These are phyloP conservation scores for Serendipita sp. DNA, from an alignment of 768 basidiomycete species.

Conservation along the genomic window DNA sequence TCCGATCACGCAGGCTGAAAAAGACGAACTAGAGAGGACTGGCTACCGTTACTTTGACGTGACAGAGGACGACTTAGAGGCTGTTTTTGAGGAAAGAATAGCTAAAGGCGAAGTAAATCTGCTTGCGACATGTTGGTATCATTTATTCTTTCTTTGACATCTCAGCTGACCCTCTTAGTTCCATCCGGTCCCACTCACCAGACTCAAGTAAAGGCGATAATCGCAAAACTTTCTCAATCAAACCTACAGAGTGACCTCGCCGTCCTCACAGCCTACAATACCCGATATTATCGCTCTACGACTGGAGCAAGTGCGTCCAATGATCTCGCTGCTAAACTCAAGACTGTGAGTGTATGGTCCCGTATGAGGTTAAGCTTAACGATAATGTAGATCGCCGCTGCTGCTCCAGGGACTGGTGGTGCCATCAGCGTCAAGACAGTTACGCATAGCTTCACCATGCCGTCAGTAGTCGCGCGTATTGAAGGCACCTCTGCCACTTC, in stretches of 20 bases:
- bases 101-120: not conserved
- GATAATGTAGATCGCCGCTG: not conserved
- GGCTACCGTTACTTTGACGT: slow-evolving; percentile 5
- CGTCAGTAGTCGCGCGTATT: slow-evolving; percentile 17
- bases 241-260: slow-evolving; percentile 5
- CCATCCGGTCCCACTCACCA: slow-evolving; percentile 8
- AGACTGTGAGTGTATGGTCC: not conserved
- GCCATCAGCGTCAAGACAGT: slow-evolving; percentile 15
- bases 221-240: slow-evolving; percentile 3
- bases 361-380: not conserved
- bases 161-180: not conserved
- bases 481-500: slow-evolving; percentile 11
- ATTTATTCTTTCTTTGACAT: not conserved
- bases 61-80: slow-evolving; percentile 4
- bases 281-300: slow-evolving; percentile 7
- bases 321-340: slow-evolving; percentile 1
- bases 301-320: not conserved
- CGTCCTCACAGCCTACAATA: slow-evolving; percentile 7
- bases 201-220: slow-evolving; percentile 5
- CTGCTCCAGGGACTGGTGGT: not conserved
- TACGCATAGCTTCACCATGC: slow-evolving; percentile 14
- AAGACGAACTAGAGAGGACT: slow-evolving; percentile 4
- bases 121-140: not conserved
- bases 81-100: not conserved
- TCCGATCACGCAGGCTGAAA: slow-evolving; percentile 5